Evolutionary conservation across 805 yeast species (phyloP).

Genomic region (Cyberlindnera xylosilytica): DNA sequence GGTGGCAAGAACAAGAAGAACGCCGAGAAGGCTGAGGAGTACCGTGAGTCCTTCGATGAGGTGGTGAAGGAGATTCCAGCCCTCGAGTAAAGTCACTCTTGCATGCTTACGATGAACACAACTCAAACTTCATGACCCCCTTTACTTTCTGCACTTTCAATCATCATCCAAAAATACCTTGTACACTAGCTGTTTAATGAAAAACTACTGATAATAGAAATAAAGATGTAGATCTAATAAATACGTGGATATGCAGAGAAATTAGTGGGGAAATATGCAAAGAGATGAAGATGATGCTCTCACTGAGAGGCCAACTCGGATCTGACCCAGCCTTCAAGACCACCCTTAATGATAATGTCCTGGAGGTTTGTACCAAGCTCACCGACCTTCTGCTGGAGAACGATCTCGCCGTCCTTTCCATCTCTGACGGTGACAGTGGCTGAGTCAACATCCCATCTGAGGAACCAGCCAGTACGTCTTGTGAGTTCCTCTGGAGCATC

Average conservation of each 20-base stretch:
- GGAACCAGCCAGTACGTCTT: conserved; percentile 90
- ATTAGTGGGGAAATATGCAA: background rate
- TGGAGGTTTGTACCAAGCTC: conserved; percentile 94
- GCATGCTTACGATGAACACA: conserved; percentile 1
- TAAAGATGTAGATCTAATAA: background rate
- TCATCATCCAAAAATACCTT: conserved; percentile 1
- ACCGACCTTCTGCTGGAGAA: conserved; percentile 85
- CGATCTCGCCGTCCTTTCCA: conserved; percentile 46
- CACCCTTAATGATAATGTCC: conserved; percentile 95
- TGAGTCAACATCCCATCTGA: conserved; percentile 88
- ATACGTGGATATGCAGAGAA: background rate
- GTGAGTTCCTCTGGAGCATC: conserved; percentile 67
- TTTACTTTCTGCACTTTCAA: background rate
- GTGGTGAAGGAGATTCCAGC: conserved; percentile 81
- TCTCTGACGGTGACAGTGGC: conserved; percentile 80
- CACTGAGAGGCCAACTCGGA: conserved; percentile 44
- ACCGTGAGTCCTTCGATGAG: conserved; percentile 90
- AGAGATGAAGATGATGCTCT: background rate
- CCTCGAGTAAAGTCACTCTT: conserved; percentile 8
- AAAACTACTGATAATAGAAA: background rate
- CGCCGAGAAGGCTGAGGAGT: conserved; percentile 73
- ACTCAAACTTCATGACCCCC: conserved; percentile 5
- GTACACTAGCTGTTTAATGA: conserved; percentile 4
- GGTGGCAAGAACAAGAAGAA: conserved; percentile 79
- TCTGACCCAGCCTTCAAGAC: conserved; percentile 97